Evolutionary conservation across 768 basidiomycete genomes (phyloP).

Genomic region (Amyloporia xantha): DNA sequence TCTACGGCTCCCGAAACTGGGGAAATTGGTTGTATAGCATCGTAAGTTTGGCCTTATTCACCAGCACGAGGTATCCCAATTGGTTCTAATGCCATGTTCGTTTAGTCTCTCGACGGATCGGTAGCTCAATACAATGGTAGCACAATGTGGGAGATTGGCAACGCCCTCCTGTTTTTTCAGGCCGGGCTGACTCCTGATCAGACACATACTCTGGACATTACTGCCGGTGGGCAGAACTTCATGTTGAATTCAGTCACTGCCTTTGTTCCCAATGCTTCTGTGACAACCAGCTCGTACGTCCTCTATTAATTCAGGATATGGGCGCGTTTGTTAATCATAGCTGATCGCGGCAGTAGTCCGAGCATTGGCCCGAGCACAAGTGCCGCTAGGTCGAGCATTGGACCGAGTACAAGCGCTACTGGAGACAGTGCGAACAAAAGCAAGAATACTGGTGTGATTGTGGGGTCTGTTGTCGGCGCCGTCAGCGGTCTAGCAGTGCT

Average conservation of each 20-base stretch:
- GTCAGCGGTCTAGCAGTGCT: conserved; percentile 6
- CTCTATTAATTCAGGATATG: not conserved
- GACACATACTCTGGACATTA: conserved; percentile 45
- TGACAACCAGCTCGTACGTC: not conserved
- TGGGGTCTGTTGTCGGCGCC: conserved; percentile 12
- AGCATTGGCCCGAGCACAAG: too few species aligned
- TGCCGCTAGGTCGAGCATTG: too few species aligned
- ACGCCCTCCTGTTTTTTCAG: conserved; percentile 54
- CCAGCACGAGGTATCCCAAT: too few species aligned
- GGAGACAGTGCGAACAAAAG: not conserved
- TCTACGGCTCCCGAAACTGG: conserved; percentile 16
- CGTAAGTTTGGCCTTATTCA: conserved; percentile 16
- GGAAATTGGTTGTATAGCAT: conserved; percentile 22
- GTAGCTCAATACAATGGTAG: conserved; percentile 36
- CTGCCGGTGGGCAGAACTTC: conserved; percentile 29
- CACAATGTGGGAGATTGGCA: conserved; percentile 32
- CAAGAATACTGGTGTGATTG: conserved; percentile 12
- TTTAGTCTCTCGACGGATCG: too few species aligned
- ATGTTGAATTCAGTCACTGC: conserved; percentile 13
- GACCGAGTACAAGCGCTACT: too few species aligned
- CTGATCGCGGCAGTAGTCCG: too few species aligned
- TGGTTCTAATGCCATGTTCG: too few species aligned
- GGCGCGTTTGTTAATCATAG: too few species aligned
- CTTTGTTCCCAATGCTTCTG: not conserved
- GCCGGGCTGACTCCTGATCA: conserved; percentile 46